Evolutionary conservation across 495 filamentous ascomycete species (phyloP).

Genomic region (Neurospora pannonica): DNA sequence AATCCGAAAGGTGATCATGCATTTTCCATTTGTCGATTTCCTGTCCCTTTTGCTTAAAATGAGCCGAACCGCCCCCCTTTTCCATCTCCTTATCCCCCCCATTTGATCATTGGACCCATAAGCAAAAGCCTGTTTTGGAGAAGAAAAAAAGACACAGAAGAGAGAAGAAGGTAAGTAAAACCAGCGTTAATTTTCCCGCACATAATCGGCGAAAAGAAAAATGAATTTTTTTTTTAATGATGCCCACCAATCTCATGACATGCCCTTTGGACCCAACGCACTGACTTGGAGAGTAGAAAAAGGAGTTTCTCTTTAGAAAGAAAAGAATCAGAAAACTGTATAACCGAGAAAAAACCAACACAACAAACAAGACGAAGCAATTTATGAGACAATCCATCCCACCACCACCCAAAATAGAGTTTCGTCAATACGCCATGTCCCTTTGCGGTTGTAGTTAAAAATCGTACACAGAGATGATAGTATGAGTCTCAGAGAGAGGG

Average conservation of each 20-base stretch:
- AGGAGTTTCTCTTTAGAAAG: background rate
- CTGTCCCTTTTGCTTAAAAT: background rate
- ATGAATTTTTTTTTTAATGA: background rate
- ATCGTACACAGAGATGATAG: background rate
- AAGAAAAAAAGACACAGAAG: background rate
- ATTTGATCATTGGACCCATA: background rate
- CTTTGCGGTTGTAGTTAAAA: background rate
- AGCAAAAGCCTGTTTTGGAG: slow-evolving; percentile 2
- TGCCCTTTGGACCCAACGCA: background rate
- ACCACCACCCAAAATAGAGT: background rate
- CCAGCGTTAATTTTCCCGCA: background rate
- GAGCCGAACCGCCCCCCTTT: background rate
- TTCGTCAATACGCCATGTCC: background rate
- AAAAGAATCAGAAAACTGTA: background rate
- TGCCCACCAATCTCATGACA: background rate
- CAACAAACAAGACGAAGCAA: background rate
- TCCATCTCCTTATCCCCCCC: background rate
- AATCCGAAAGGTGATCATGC: background rate
- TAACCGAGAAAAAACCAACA: background rate
- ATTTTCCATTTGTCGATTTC: background rate
- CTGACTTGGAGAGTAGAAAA: background rate
- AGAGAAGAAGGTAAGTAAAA: background rate
- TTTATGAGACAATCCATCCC: background rate
- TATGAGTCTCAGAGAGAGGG: background rate
- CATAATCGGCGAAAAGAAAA: too few relatives aligned